phyloP scores from a whole-genome alignment of 345 rosid species.

The Eucalyptus curtisii region DNA sequence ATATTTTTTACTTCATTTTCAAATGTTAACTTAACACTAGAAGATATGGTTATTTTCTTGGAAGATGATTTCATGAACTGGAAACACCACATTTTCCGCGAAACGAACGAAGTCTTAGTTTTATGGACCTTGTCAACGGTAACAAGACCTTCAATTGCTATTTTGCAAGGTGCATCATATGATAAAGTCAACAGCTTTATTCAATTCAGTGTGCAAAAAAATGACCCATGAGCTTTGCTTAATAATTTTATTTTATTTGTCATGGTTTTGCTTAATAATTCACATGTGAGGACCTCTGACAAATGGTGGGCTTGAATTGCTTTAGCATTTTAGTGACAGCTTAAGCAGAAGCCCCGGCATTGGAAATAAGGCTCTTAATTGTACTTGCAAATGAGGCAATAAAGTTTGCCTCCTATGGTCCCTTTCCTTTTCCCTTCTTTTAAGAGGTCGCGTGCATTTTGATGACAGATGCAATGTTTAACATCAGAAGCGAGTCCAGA shows the following conservation, averaged over 20 bases:
- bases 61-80: too few species aligned
- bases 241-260: neutral
- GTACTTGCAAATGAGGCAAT: neutral
- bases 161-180: neutral
- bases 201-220: neutral
- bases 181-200: neutral
- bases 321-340: neutral
- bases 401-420: neutral
- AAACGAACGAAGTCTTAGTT: fast-evolving
- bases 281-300: neutral
- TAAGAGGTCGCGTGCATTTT: neutral
- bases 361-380: neutral
- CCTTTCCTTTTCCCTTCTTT: neutral
- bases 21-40: too few species aligned
- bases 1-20: too few species aligned
- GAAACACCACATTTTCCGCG: fast-evolving
- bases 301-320: neutral
- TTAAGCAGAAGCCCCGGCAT: neutral
- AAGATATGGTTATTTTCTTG: fast-evolving
- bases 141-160: neutral
- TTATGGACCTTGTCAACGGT: neutral
- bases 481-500: neutral
- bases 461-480: neutral
- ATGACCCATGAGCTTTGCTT: neutral
- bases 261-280: neutral